phyloP scores from a whole-genome alignment of 75 land plant species.

The Cunninghamia lanceolata region DNA sequence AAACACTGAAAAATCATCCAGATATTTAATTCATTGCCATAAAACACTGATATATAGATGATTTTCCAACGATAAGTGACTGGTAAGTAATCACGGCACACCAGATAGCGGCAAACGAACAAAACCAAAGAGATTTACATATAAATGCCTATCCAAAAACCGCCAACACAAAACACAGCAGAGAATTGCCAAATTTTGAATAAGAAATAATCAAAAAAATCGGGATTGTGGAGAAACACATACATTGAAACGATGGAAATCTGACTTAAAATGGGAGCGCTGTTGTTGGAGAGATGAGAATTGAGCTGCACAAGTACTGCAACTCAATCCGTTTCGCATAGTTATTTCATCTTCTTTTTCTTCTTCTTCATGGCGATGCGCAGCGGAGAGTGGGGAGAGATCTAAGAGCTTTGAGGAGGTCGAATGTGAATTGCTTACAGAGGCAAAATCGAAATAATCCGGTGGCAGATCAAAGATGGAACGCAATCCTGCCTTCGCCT shows the following conservation, averaged over 20 bases:
- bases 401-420: neutral
- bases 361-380: neutral
- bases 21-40: too few relatives aligned
- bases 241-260: slow-evolving; percentile 93
- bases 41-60: too few relatives aligned
- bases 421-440: neutral
- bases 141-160: too few relatives aligned
- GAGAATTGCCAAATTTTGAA: too few relatives aligned
- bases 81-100: too few relatives aligned
- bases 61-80: too few relatives aligned
- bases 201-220: too few relatives aligned
- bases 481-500: neutral
- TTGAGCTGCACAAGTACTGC: slow-evolving; percentile 64
- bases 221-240: neutral
- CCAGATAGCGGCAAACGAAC: too few relatives aligned
- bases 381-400: neutral
- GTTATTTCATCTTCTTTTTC: neutral
- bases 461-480: slow-evolving; percentile 33
- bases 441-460: slow-evolving; percentile 33
- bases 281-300: slow-evolving; percentile 86
- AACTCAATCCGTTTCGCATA: slow-evolving; percentile 45
- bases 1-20: neutral
- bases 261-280: slow-evolving; percentile 92
- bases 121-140: too few relatives aligned
- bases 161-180: too few relatives aligned